Conservation (phyloP, 176 grass and related monocot genomes). For the Triticum dicoccoides region DNA sequence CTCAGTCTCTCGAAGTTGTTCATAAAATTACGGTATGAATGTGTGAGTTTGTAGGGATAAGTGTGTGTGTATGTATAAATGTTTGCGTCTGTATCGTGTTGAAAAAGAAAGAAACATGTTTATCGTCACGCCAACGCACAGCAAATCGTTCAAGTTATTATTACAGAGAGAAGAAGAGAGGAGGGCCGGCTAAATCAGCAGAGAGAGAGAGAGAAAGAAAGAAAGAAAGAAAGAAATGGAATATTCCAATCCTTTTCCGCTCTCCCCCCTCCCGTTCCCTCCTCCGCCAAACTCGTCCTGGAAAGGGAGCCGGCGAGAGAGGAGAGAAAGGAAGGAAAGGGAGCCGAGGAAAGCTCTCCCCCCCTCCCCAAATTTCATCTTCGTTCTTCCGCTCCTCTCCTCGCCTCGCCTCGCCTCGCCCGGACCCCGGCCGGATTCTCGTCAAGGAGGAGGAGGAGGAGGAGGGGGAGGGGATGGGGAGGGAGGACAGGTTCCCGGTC, state of each 20-base stretch:
- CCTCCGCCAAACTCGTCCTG: constrained; percentile 35
- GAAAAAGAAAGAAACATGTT: neutral
- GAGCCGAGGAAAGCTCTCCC: constrained; percentile 40
- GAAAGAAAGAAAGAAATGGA: neutral
- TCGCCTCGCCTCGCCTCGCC: constrained; percentile 29
- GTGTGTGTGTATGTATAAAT: no score
- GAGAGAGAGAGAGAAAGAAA: neutral
- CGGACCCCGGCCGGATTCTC: constrained; percentile 32
- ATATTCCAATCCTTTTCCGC: constrained; percentile 27
- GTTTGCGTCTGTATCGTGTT: no score
- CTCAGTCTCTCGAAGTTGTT: no score
- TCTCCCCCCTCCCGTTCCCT: neutral
- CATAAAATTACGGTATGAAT: no score
- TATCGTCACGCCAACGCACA: constrained; percentile 24
- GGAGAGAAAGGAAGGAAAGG: constrained; percentile 7
- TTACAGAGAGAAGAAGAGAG: neutral
- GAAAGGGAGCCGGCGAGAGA: constrained; percentile 25
- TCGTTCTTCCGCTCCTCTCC: constrained; percentile 18
- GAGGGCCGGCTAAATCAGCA: constrained; percentile 15
- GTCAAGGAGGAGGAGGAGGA: neutral
- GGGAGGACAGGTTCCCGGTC: constrained; percentile 58
- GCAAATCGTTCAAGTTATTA: neutral
- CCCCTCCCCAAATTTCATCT: constrained; percentile 13
- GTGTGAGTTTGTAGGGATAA: no score
- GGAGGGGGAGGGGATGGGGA: constrained; percentile 45